These are phyloP conservation scores for Penium margaritaceum DNA, from an alignment of 139 green algal species.

Conservation along the genomic window DNA sequence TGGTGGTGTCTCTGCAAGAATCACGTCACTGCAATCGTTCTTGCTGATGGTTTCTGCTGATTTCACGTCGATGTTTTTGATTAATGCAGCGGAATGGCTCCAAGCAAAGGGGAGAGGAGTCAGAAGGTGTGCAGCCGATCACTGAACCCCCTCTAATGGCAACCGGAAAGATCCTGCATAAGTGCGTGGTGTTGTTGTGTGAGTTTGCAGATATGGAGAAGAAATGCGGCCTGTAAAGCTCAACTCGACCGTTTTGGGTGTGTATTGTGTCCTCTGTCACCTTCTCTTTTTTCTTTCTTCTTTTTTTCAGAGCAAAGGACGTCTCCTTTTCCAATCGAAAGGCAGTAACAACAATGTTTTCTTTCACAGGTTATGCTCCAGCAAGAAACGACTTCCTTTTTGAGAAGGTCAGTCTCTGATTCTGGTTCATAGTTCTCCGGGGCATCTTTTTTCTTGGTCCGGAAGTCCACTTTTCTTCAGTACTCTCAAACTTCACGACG, in stretches of 20 bases:
- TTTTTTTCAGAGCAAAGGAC: background rate
- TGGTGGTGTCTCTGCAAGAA: conserved; percentile 45
- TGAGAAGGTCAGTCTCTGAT: conserved; percentile 56
- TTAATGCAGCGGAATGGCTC: conserved; percentile 28
- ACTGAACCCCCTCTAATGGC: no score
- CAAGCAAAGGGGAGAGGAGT: conserved; percentile 10
- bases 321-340: no score
- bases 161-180: no score
- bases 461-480: no score
- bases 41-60: background rate
- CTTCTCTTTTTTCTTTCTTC: conserved; percentile 8
- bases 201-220: conserved; percentile 69
- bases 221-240: conserved; percentile 80
- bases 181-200: background rate
- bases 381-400: conserved; percentile 69
- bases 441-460: no score
- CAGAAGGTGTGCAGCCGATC: conserved; percentile 1
- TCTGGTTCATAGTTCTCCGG: no score
- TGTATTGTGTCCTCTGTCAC: no score
- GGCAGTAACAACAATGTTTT: conserved; percentile 6
- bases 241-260: conserved; percentile 67
- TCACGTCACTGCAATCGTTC: background rate
- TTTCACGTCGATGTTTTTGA: no score
- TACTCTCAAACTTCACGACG: background rate
- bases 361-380: conserved; percentile 34